Percentiles rank a stretch among this genome's conserved stretches.
phyloP scores from a whole-genome alignment of 768 basidiomycete species.

The Termitomyces heimii region DNA sequence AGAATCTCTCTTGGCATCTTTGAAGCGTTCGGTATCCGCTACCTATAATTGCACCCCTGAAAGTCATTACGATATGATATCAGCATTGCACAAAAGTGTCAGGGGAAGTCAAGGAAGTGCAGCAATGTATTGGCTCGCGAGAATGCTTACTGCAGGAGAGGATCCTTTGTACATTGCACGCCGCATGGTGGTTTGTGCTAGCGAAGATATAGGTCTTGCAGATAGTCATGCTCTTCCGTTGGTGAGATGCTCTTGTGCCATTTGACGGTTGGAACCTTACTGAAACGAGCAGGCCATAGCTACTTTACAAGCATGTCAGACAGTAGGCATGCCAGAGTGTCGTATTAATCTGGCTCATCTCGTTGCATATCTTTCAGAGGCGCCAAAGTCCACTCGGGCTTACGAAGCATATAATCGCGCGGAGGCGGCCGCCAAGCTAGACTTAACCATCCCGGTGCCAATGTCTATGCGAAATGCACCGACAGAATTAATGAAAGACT shows the following conservation, averaged over 20 bases:
- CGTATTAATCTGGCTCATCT: conserved; percentile 74
- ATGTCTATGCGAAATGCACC: conserved; percentile 74
- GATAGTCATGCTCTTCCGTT: conserved; percentile 73
- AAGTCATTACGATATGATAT: conserved; percentile 75
- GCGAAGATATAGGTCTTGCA: conserved; percentile 82
- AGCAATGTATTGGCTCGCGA: conserved; percentile 84
- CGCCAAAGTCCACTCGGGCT: conserved; percentile 73
- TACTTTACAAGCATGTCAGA: conserved; percentile 58
- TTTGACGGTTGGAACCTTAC: not conserved
- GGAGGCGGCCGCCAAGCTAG: conserved; percentile 51
- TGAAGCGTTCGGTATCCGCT: conserved; percentile 58
- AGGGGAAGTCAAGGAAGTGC: conserved; percentile 73
- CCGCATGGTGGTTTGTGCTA: conserved; percentile 73
- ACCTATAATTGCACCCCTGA: conserved; percentile 78
- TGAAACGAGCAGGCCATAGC: conserved; percentile 46
- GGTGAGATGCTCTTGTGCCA: conserved; percentile 29
- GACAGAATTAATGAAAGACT: conserved; percentile 60
- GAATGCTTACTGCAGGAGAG: conserved; percentile 77
- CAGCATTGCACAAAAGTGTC: conserved; percentile 78
- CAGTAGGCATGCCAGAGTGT: conserved; percentile 79
- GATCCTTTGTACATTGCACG: conserved; percentile 75
- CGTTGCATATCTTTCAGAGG: conserved; percentile 74
- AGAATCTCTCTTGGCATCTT: conserved; percentile 42
- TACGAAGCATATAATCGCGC: conserved; percentile 76
- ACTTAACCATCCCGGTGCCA: conserved; percentile 56